phyloP scores from a whole-genome alignment of 2,329 filamentous ascomycete genomes.

The Cytospora leucostoma region DNA sequence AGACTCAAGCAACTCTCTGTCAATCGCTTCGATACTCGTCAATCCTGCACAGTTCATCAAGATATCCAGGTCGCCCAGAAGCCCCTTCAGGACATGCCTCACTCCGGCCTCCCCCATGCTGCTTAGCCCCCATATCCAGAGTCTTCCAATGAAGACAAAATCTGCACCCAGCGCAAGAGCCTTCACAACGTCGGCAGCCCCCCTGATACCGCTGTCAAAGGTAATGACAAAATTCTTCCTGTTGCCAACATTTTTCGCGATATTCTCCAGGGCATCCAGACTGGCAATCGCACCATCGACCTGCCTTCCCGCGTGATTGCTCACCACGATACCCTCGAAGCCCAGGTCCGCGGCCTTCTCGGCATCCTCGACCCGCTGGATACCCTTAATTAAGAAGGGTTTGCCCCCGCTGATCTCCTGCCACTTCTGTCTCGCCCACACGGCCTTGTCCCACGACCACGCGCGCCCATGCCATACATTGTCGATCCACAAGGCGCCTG shows the following conservation, averaged over 20 bases:
- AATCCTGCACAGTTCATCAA: conserved; percentile 61
- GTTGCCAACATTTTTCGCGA: conserved; percentile 46
- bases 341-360: conserved; percentile 57
- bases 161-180: conserved; percentile 62
- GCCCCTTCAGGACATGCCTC: conserved; percentile 60
- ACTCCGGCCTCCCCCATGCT: conserved; percentile 64
- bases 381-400: conserved; percentile 63
- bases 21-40: conserved; percentile 53
- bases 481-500: conserved; percentile 64
- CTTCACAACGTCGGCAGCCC: conserved; percentile 60
- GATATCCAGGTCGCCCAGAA: conserved; percentile 64
- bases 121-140: conserved; percentile 62
- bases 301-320: conserved; percentile 60
- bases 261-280: conserved; percentile 61
- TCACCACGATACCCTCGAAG: conserved; percentile 62
- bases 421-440: conserved; percentile 63
- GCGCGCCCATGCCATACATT: conserved; percentile 63
- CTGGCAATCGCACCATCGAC: conserved; percentile 62
- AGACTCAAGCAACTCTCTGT: conserved; percentile 44
- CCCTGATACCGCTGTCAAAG: conserved; percentile 61
- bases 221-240: conserved; percentile 47
- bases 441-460: conserved; percentile 64
- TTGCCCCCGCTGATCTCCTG: conserved; percentile 57
- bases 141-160: conserved; percentile 61
- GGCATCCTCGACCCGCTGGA: conserved; percentile 62